A percentile compares a stretch with the other conserved stretches of the same genome.
Evolutionary conservation across 2,329 filamentous ascomycete genomes (phyloP).

Genomic region (Penicillium brevicompactum): DNA sequence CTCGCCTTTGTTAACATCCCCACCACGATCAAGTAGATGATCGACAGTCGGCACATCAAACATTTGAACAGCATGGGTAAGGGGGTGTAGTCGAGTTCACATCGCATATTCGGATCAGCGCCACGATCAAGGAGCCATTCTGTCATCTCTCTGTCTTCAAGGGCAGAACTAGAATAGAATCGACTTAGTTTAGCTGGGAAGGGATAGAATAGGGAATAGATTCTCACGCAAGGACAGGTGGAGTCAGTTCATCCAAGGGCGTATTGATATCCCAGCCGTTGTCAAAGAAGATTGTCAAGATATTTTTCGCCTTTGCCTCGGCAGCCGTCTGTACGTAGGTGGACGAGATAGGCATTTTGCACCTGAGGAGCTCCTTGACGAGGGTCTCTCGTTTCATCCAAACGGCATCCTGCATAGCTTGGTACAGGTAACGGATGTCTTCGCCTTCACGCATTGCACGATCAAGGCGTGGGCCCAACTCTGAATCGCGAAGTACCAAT

Average conservation of each 20-base stretch:
- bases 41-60: conserved; percentile 9
- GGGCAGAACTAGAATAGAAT: not conserved
- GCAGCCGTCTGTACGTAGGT: conserved; percentile 1
- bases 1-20: conserved; percentile 13
- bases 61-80: conserved; percentile 13
- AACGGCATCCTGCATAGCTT: not conserved
- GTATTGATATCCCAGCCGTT: conserved; percentile 2
- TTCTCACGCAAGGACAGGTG: not conserved
- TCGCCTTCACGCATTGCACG: not conserved
- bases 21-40: conserved; percentile 9
- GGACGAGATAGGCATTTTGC: not conserved
- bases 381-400: not conserved
- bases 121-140: conserved; percentile 1
- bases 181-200: not conserved
- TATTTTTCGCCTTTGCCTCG: not conserved
- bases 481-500: not conserved
- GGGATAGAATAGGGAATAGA: not conserved
- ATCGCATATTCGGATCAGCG: not conserved
- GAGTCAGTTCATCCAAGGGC: not conserved
- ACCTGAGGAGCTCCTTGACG: not conserved
- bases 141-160: not conserved
- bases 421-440: not conserved
- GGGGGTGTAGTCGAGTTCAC: conserved; percentile 8
- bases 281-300: not conserved
- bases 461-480: not conserved